A percentile compares a stretch with the other conserved stretches of the same genome.
These are phyloP conservation scores for Carallia brachiata DNA, from an alignment of 345 rosid genomes.

Conservation along the genomic window DNA sequence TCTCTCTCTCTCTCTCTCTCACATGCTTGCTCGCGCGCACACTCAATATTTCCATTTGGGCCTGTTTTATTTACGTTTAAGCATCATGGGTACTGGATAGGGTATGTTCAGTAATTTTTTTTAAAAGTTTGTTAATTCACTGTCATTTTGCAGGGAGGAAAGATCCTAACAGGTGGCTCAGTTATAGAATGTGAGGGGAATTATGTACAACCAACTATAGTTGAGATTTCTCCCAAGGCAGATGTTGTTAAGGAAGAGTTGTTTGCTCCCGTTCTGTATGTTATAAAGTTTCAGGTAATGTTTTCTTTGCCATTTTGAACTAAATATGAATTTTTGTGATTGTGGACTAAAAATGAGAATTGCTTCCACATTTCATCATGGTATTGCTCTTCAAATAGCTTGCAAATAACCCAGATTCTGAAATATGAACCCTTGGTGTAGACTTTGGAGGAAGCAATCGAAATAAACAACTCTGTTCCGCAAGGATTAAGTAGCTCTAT, in stretches of 20 bases:
- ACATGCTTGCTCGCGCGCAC: too few relatives aligned
- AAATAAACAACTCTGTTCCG: slow-evolving; percentile 88
- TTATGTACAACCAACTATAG: slow-evolving; percentile 92
- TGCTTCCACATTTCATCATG: background rate
- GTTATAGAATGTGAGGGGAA: slow-evolving; percentile 70
- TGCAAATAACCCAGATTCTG: background rate
- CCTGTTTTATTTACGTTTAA: background rate
- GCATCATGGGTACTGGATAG: background rate
- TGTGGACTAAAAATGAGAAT: background rate
- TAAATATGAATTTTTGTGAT: background rate
- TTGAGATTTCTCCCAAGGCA: slow-evolving; percentile 72
- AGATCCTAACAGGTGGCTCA: slow-evolving; percentile 75
- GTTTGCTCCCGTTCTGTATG: slow-evolving; percentile 90
- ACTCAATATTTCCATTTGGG: background rate
- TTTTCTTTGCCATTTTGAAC: background rate
- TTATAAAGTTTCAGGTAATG: slow-evolving; percentile 79
- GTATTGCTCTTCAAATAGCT: background rate
- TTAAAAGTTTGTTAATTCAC: background rate
- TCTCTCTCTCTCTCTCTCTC: too few relatives aligned
- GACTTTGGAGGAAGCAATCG: slow-evolving; percentile 82
- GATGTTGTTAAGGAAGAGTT: slow-evolving; percentile 81
- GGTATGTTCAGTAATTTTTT: background rate
- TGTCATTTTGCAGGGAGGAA: slow-evolving; percentile 69
- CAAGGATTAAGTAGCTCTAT: slow-evolving; percentile 96
- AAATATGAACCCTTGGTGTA: slow-evolving; percentile 29